phyloP scores from a whole-genome alignment of 2,329 filamentous ascomycete genomes.

The Talaromyces sp. region DNA sequence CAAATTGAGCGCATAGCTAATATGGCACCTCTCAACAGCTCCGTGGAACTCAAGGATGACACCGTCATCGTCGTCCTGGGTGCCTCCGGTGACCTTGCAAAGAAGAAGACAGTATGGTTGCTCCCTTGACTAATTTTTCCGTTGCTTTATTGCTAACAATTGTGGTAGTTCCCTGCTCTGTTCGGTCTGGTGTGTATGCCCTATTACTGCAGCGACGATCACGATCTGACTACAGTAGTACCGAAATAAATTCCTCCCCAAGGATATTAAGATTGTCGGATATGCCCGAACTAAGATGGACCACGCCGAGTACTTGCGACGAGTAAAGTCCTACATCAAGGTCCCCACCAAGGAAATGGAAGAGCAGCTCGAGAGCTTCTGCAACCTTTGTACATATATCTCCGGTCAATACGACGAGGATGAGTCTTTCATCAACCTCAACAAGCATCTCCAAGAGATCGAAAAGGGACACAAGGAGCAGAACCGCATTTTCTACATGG shows the following conservation, averaged over 20 bases:
- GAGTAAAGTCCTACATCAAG: conserved; percentile 98
- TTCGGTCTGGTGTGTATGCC: conserved; percentile 81
- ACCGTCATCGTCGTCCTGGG: conserved; percentile 95
- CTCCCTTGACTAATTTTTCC: conserved; percentile 5
- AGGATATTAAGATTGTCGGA: conserved; percentile 94
- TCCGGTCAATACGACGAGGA: conserved; percentile 98
- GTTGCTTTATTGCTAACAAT: conserved; percentile 19
- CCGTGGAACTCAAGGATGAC: conserved; percentile 96
- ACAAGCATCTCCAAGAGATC: conserved; percentile 78
- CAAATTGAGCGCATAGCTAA: conserved; percentile 24
- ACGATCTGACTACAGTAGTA: conserved; percentile 58
- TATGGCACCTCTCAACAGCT: conserved; percentile 55
- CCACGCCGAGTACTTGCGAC: conserved; percentile 87
- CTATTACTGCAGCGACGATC: not conserved
- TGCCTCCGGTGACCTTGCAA: conserved; percentile 94
- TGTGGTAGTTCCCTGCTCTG: conserved; percentile 78
- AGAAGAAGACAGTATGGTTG: conserved; percentile 91
- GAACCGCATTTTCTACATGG: conserved; percentile 98
- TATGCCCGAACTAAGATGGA: conserved; percentile 99
- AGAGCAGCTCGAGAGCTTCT: conserved; percentile 90
- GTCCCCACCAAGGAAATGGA: conserved; percentile 96
- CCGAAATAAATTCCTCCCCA: conserved; percentile 96
- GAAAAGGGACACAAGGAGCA: conserved; percentile 79
- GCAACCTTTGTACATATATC: conserved; percentile 82
- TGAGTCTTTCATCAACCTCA: conserved; percentile 82